Evolutionary conservation across 495 filamentous ascomycete genomes (phyloP), one percentile per base, ranked within the genome.

Genomic region (Penicillium taxi): DNA sequence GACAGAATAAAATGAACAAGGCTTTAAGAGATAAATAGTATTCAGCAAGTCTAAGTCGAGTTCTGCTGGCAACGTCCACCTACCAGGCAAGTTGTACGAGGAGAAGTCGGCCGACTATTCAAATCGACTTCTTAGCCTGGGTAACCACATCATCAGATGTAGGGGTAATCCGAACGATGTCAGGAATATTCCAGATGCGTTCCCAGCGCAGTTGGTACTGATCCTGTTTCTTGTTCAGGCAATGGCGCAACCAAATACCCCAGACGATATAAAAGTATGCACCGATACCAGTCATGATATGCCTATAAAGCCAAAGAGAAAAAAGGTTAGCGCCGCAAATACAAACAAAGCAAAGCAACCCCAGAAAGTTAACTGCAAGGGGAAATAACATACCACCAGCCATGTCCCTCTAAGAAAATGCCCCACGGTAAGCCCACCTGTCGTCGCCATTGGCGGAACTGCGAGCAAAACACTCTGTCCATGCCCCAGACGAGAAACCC

Each of bases 401-500:
- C 91, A 67, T 98, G 91, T 0, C 87, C 90, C 60, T 96, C 91
- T 2, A 95, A 64, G 8, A 96, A 38, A 6, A 93, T 72, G 1
- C 90, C 85, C 91, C 91, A 98, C 0, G 91, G 91, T 26, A 96
- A 64, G 14, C 82, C 80, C 24, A 96, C 60, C 33, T 73, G 55
- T 37, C 80, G 77, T 43, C 89, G 76, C 77, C 81, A 87, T 9
- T 37, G 47, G 7, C 81, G 72, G 34, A 96, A 63, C n/a, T 63
- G 70, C 17, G 67, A 66, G 56, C 91, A 98, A 53, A 80, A 94
- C 34, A 69, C 55, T 40, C 86, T 95, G 48, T 98, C 91, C 47
- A 96, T 46, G 37, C 72, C 81, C 91, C 91, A 98, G 32, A 98
- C 75, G 4, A 66, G 68, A 62, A 94, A 96, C 0, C 88, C 91